phyloP scores from a whole-genome alignment of 768 basidiomycete genomes.

The Scleroderma bovista region DNA sequence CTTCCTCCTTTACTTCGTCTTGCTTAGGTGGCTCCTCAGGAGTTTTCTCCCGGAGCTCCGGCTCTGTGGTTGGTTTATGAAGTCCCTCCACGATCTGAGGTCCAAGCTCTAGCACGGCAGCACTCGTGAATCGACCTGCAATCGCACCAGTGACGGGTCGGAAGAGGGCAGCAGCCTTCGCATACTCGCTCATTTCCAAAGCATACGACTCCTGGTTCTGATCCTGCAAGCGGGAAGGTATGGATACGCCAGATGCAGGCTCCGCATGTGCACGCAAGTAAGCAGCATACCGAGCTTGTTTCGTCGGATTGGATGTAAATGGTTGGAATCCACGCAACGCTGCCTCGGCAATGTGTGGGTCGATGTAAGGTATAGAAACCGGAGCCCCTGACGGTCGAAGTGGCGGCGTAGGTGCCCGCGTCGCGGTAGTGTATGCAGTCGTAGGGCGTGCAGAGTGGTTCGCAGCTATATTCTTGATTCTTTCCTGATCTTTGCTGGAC shows the following conservation, averaged over 20 bases:
- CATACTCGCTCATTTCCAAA: conserved; percentile 81
- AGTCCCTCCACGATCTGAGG: conserved; percentile 63
- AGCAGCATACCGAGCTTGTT: conserved; percentile 80
- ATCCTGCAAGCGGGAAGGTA: conserved; percentile 47
- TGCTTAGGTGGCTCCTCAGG: conserved; percentile 36
- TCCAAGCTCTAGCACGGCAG: conserved; percentile 62
- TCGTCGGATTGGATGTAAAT: conserved; percentile 66
- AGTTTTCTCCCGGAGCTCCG: conserved; percentile 31
- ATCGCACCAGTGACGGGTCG: conserved; percentile 90
- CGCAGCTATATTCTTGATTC: conserved; percentile 58
- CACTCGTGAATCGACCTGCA: conserved; percentile 90
- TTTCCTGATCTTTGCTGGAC: conserved; percentile 86
- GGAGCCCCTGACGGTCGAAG: conserved; percentile 29
- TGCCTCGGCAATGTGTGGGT: conserved; percentile 77
- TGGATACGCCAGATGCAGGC: conserved; percentile 36
- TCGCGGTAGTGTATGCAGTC: conserved; percentile 18
- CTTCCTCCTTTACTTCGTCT: conserved; percentile 49
- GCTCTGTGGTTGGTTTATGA: conserved; percentile 47
- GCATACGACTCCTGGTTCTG: conserved; percentile 68
- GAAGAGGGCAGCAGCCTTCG: conserved; percentile 83
- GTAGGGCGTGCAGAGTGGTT: conserved; percentile 20
- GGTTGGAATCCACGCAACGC: conserved; percentile 90
- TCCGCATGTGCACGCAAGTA: conserved; percentile 74
- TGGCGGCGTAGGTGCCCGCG: conserved; percentile 16
- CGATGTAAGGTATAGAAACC: conserved; percentile 57